A percentile compares a stretch with the other conserved stretches of the same genome.
Conservation (phyloP, 495 filamentous ascomycete species). For the Sphaerosporella brunnea region DNA sequence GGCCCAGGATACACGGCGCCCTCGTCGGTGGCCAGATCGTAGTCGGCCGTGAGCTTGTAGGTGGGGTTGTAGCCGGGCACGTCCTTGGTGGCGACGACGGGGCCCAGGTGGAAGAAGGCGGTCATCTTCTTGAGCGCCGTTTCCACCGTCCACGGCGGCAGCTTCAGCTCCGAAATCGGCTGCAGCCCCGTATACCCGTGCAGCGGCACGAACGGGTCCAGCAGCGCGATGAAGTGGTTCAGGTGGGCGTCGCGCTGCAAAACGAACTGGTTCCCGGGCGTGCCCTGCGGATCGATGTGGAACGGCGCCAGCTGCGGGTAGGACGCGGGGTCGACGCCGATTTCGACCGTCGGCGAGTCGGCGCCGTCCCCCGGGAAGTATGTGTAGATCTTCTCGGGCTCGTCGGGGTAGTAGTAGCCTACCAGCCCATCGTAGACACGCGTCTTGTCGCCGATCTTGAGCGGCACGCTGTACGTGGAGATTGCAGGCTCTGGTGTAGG, state of each 20-base stretch:
- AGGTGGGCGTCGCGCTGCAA: not conserved
- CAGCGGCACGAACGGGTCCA: conserved; percentile 34
- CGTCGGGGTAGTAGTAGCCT: conserved; percentile 27
- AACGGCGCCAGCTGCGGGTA: not conserved
- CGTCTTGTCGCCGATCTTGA: conserved; percentile 25
- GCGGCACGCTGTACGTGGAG: conserved; percentile 26
- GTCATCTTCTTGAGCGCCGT: conserved; percentile 30
- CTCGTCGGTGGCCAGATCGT: not conserved
- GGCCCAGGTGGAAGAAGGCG: conserved; percentile 33
- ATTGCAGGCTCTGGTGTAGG: conserved; percentile 31
- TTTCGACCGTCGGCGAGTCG: not conserved
- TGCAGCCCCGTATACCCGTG: conserved; percentile 30
- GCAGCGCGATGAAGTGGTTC: conserved; percentile 25
- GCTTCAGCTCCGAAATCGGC: conserved; percentile 24
- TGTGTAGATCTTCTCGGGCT: conserved; percentile 20
- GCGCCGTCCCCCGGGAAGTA: conserved; percentile 14
- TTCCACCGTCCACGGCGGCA: conserved; percentile 33
- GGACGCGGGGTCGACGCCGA: not conserved
- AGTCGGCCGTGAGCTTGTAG: not conserved
- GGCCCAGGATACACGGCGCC: not conserved
- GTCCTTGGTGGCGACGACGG: conserved; percentile 26
- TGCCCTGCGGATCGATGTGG: not conserved
- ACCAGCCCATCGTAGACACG: conserved; percentile 30
- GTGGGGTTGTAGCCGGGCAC: conserved; percentile 13
- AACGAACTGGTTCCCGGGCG: not conserved